These are phyloP conservation scores for Pelargonium fulgidum DNA, from an alignment of 441 rosid genomes.

Conservation along the genomic window DNA sequence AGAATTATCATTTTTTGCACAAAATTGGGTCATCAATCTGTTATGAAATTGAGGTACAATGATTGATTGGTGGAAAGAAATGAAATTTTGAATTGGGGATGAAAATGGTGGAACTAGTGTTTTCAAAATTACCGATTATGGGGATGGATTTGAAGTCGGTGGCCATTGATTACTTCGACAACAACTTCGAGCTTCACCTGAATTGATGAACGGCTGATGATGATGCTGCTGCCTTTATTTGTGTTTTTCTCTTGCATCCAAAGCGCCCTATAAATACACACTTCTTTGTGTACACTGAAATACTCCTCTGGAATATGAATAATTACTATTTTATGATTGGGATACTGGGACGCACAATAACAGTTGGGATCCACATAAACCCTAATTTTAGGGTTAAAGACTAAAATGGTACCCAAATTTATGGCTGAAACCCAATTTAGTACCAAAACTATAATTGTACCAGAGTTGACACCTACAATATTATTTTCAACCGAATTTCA, in stretches of 20 bases:
- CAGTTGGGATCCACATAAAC: no score
- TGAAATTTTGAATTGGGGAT: background rate
- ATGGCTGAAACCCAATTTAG: no score
- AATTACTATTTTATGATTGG: no score
- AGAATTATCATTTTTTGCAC: background rate
- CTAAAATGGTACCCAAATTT: no score
- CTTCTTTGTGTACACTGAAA: no score
- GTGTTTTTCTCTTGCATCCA: background rate
- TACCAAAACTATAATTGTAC: no score
- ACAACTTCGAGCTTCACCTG: background rate
- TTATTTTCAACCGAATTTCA: no score
- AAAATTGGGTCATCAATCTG: background rate
- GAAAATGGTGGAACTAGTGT: conserved; percentile 7
- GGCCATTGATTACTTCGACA: conserved; percentile 35
- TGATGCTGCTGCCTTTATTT: background rate
- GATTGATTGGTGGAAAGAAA: background rate
- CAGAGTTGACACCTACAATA: no score
- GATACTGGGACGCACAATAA: no score
- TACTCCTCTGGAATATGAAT: no score
- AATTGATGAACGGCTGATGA: background rate
- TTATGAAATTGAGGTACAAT: background rate
- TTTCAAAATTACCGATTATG: conserved; percentile 42
- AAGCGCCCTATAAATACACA: no score
- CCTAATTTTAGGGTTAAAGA: no score
- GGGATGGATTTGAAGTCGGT: conserved; percentile 75